phyloP scores from a whole-genome alignment of 306 rosid species.

The Sphenostylis stenocarpa region DNA sequence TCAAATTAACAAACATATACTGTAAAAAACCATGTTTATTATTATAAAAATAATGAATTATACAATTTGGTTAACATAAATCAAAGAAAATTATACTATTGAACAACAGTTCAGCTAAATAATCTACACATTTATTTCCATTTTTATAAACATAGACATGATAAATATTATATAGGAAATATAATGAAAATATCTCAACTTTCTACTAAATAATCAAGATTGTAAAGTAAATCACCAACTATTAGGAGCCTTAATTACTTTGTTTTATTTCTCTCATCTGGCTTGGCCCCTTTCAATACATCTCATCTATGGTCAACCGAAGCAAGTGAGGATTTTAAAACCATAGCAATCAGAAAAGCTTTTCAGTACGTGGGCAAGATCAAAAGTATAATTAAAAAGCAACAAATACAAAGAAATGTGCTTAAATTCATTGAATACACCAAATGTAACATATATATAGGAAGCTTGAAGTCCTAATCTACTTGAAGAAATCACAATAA shows the following conservation, averaged over 20 bases:
- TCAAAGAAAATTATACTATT: no score
- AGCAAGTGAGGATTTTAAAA: conserved; percentile 5
- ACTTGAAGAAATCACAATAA: not conserved
- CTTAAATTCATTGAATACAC: not conserved
- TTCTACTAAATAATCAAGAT: no score
- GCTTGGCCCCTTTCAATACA: not conserved
- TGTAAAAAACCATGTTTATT: no score
- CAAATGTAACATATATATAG: not conserved
- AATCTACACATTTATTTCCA: no score
- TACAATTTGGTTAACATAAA: no score
- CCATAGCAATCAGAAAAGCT: not conserved
- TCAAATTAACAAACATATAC: no score
- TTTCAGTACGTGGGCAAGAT: not conserved
- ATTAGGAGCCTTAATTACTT: not conserved
- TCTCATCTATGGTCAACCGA: not conserved
- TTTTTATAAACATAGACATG: no score
- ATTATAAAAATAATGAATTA: no score
- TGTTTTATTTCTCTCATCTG: not conserved
- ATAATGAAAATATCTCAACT: no score
- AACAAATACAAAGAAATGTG: not conserved
- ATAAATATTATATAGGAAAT: no score
- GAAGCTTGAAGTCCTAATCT: not conserved
- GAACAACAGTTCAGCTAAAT: no score
- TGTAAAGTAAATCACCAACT: not conserved
- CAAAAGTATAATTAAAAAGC: not conserved